These are phyloP conservation scores for Suillus plorans DNA, from an alignment of 768 basidiomycete species.

Conservation along the genomic window DNA sequence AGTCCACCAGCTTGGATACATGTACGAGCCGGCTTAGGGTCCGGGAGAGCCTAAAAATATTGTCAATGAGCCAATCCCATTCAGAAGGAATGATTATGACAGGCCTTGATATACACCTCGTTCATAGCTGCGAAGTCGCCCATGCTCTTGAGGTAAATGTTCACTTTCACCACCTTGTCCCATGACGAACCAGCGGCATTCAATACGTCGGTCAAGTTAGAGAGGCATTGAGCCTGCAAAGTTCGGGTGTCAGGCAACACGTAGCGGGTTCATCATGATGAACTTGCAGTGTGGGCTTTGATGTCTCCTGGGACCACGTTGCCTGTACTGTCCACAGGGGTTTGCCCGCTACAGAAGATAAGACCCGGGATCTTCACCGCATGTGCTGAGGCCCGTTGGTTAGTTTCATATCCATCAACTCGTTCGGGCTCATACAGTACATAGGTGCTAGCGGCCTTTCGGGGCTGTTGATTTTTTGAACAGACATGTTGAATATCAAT, in stretches of 20 bases:
- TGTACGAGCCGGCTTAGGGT: conserved; percentile 69
- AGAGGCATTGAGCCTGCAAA: conserved; percentile 53
- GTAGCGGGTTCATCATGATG: background rate
- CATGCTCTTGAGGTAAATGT: conserved; percentile 64
- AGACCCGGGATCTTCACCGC: conserved; percentile 57
- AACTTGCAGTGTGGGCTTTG: conserved; percentile 55
- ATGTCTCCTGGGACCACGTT: conserved; percentile 55
- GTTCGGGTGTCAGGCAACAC: background rate
- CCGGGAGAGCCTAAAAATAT: conserved; percentile 42
- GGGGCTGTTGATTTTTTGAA: conserved; percentile 55
- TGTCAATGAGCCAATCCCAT: conserved; percentile 2
- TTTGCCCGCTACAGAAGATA: conserved; percentile 63
- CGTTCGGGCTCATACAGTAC: conserved; percentile 10
- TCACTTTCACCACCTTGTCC: conserved; percentile 58
- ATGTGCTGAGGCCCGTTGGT: conserved; percentile 39
- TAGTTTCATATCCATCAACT: background rate
- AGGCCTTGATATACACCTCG: conserved; percentile 54
- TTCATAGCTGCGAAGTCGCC: conserved; percentile 57
- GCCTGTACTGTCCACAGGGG: conserved; percentile 48
- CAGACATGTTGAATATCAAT: conserved; percentile 36
- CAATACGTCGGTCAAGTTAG: conserved; percentile 54
- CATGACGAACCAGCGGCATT: conserved; percentile 55
- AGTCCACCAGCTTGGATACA: conserved; percentile 74
- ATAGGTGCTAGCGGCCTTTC: conserved; percentile 36
- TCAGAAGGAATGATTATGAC: conserved; percentile 3